These are phyloP conservation scores for Suillus variegatus DNA, from an alignment of 768 basidiomycete species.

Conservation along the genomic window DNA sequence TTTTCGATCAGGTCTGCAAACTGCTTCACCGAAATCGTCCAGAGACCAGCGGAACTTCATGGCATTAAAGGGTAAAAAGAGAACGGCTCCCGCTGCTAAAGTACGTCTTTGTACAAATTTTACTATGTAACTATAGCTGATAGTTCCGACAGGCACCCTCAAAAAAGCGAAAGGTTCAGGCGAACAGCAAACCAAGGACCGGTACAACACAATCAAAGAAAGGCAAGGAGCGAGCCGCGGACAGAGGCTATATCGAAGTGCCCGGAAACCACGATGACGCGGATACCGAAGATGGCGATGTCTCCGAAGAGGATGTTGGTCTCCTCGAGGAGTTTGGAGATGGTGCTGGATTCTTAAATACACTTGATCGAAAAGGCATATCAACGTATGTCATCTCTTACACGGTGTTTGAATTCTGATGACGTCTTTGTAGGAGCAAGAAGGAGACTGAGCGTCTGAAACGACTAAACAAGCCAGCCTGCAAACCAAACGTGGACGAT, in stretches of 20 bases:
- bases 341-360: conserved; percentile 64
- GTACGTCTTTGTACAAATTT: conserved; percentile 20
- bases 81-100: conserved; percentile 31
- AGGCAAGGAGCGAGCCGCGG: conserved; percentile 61
- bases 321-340: conserved; percentile 64
- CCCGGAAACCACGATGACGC: conserved; percentile 35
- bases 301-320: conserved; percentile 74
- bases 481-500: conserved; percentile 42
- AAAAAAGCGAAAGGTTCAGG: conserved; percentile 63
- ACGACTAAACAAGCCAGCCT: conserved; percentile 60
- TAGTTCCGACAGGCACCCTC: conserved; percentile 36
- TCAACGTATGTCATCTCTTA: conserved; percentile 54
- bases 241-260: conserved; percentile 63
- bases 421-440: conserved; percentile 63
- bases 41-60: conserved; percentile 17
- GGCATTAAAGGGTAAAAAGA: conserved; percentile 33
- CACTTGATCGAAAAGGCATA: conserved; percentile 78
- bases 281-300: conserved; percentile 35
- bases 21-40: background rate
- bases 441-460: conserved; percentile 77
- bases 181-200: conserved; percentile 24
- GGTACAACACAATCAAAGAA: conserved; percentile 36
- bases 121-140: background rate
- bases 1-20: background rate
- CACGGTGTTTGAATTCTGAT: conserved; percentile 3